These are phyloP conservation scores for Coprinopsis marcescibilis DNA, from an alignment of 768 basidiomycete genomes.

Conservation along the genomic window DNA sequence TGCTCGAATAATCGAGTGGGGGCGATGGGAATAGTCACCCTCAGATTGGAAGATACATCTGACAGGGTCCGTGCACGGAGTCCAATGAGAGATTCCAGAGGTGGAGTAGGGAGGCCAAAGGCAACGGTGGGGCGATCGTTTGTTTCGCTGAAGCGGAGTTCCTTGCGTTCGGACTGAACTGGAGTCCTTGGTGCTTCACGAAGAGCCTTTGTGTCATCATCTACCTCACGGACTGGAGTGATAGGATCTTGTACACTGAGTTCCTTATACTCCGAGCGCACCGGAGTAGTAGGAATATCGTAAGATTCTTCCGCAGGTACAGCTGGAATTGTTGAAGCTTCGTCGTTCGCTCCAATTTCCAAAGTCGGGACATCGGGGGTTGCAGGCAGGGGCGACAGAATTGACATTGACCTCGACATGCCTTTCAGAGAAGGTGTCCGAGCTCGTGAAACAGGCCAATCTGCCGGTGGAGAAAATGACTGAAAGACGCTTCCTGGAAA, in stretches of 20 bases:
- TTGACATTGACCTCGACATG: background rate
- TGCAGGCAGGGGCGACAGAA: background rate
- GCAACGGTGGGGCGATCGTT: background rate
- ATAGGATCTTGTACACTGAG: no score
- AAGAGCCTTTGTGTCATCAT: background rate
- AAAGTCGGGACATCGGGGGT: background rate
- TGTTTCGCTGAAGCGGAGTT: background rate
- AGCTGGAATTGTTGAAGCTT: background rate
- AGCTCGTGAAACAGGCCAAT: background rate
- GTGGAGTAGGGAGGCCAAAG: background rate
- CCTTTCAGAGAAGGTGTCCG: background rate
- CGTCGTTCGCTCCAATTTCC: no score
- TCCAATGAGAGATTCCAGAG: constrained; percentile 6
- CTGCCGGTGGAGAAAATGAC: background rate
- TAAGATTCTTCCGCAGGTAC: background rate
- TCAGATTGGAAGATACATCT: constrained; percentile 1
- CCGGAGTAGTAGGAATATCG: no score
- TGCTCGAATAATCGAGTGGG: background rate
- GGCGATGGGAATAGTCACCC: constrained; percentile 5
- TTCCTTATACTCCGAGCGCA: no score
- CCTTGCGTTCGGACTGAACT: background rate
- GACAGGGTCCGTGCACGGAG: constrained; percentile 7
- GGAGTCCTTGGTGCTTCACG: background rate
- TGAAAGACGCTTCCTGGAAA: background rate
- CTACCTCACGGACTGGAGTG: background rate